Conservation (phyloP, 1,139 yeast species). For the Blastobotrys capitulatus region DNA sequence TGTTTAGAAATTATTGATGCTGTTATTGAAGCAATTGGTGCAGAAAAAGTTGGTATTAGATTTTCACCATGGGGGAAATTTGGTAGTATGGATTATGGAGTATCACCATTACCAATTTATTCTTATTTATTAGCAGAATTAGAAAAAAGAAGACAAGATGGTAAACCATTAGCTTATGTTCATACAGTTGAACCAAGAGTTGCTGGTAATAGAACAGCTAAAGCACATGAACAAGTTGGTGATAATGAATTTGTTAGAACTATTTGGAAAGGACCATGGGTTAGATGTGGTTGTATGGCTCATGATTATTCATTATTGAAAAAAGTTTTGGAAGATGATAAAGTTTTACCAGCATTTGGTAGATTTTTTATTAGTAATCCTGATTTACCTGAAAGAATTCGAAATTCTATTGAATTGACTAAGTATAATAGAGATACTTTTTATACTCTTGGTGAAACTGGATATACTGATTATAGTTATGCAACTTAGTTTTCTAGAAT, state of each 20-base stretch:
- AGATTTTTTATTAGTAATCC: conserved; percentile 47
- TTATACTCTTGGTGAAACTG: conserved; percentile 31
- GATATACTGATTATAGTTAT: conserved; percentile 25
- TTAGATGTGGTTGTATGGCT: conserved; percentile 37
- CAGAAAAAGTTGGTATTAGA: conserved; percentile 49
- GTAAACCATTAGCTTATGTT: conserved; percentile 41
- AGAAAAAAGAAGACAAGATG: conserved; percentile 24
- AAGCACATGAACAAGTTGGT: background rate
- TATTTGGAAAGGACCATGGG: conserved; percentile 38
- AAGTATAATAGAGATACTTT: conserved; percentile 34
- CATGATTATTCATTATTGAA: conserved; percentile 25
- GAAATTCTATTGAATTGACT: conserved; percentile 30
- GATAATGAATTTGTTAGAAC: conserved; percentile 19
- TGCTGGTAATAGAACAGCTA: background rate
- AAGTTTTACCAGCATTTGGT: conserved; percentile 43
- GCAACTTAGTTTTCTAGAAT: background rate
- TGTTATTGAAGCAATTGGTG: conserved; percentile 47
- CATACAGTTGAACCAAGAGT: conserved; percentile 47
- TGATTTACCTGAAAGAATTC: conserved; percentile 40
- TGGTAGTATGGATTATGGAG: conserved; percentile 32
- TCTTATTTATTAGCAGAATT: conserved; percentile 30
- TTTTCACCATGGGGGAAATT: conserved; percentile 50
- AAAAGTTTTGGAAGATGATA: conserved; percentile 27
- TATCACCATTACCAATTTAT: conserved; percentile 28
- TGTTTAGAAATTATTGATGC: conserved; percentile 51